Percentiles rank a stretch among this genome's conserved stretches.
These are phyloP conservation scores for Colletotrichum tropicale DNA, from an alignment of 2,329 filamentous ascomycete genomes.

Conservation along the genomic window DNA sequence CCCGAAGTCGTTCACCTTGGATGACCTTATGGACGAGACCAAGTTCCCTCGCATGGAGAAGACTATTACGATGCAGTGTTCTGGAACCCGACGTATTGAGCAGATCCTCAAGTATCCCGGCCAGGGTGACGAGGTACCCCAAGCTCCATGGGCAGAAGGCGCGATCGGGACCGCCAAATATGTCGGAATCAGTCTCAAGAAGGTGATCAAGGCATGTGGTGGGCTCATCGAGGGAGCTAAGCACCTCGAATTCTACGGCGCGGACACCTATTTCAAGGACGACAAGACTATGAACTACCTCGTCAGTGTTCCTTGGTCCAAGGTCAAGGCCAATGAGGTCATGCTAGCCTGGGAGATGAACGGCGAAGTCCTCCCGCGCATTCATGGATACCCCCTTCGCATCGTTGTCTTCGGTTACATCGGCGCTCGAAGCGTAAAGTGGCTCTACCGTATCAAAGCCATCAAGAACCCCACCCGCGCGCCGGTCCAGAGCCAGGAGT, in stretches of 20 bases:
- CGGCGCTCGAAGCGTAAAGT: slow-evolving; percentile 68
- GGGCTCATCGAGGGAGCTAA: slow-evolving; percentile 58
- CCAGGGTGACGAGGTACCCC: slow-evolving; percentile 66
- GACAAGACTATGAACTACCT: slow-evolving; percentile 69
- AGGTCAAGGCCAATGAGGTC: slow-evolving; percentile 71
- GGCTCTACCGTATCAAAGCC: slow-evolving; percentile 67
- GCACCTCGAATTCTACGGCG: slow-evolving; percentile 72
- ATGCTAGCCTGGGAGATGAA: slow-evolving; percentile 77
- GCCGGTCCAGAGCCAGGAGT: slow-evolving; percentile 69
- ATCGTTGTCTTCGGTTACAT: slow-evolving; percentile 70
- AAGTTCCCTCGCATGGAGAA: slow-evolving; percentile 65
- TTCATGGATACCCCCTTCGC: slow-evolving; percentile 70
- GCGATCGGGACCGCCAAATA: slow-evolving; percentile 71
- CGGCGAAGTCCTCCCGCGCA: slow-evolving; percentile 64
- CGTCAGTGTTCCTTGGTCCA: slow-evolving; percentile 69
- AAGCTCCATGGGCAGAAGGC: slow-evolving; percentile 66
- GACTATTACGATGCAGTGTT: slow-evolving; percentile 69
- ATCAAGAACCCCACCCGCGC: slow-evolving; percentile 60
- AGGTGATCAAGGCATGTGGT: slow-evolving; percentile 73
- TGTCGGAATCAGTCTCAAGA: slow-evolving; percentile 69
- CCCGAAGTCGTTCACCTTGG: slow-evolving; percentile 60
- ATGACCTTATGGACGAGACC: slow-evolving; percentile 64
- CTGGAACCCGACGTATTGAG: slow-evolving; percentile 71
- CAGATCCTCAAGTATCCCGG: slow-evolving; percentile 70
- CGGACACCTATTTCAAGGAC: slow-evolving; percentile 77